Conservation (phyloP, 106 monocot species). For the Dioscorea alata region DNA sequence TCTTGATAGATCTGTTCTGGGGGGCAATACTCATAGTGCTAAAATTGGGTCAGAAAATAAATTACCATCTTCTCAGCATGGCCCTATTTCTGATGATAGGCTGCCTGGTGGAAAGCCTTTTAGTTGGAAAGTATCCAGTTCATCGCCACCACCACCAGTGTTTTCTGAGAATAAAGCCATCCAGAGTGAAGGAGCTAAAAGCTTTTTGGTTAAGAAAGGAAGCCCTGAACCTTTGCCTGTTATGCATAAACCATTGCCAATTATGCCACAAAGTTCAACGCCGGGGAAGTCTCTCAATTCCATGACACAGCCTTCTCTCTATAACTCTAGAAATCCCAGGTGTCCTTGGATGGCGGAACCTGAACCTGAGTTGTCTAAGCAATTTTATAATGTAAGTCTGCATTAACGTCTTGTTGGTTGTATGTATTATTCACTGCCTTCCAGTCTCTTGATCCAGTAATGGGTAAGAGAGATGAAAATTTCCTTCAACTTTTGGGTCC, state of each 20-base stretch:
- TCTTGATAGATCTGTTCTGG: conserved; percentile 15
- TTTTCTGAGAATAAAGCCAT: conserved; percentile 9
- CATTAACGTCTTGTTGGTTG: neutral
- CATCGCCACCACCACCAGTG: conserved; percentile 4
- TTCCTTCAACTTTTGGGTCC: neutral
- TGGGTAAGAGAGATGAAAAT: too few species aligned
- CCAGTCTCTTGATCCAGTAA: neutral
- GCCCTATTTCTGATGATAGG: conserved; percentile 11
- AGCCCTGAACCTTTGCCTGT: conserved; percentile 7
- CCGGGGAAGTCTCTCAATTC: conserved; percentile 11
- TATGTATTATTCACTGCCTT: too few species aligned
- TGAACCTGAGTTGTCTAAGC: conserved; percentile 47
- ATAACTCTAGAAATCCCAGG: conserved; percentile 24
- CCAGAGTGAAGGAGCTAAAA: conserved; percentile 6
- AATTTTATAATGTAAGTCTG: conserved; percentile 75
- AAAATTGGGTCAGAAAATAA: conserved; percentile 5
- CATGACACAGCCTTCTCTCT: conserved; percentile 11
- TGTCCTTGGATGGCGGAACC: conserved; percentile 29
- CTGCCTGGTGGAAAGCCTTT: conserved; percentile 10
- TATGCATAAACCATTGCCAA: neutral
- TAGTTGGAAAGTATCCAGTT: conserved; percentile 13
- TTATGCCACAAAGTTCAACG: conserved; percentile 11
- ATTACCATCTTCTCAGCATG: conserved; percentile 3
- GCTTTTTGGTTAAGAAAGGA: conserved; percentile 11
- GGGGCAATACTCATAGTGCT: conserved; percentile 10